Base-by-base conservation (phyloP, 768 basidiomycete genomes). In the Macrolepiota fuliginosa region DNA sequence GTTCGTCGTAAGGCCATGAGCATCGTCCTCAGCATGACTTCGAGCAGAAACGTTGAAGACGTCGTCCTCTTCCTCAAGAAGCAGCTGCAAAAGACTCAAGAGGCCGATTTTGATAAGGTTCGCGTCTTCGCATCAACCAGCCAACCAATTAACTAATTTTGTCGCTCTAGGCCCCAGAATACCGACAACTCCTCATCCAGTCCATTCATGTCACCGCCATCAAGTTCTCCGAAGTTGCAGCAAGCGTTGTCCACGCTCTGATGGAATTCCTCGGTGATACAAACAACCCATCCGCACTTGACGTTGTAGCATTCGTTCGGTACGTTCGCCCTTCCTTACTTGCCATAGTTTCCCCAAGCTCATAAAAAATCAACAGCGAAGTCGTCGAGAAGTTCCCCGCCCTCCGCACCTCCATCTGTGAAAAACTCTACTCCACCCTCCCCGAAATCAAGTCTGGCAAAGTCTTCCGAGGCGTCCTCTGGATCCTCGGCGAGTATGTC, bases 401-500 rank as follows among this genome's bases (percentile, higher is more conserved):
- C 56, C 84, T 98, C 9, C 90, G 96, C 7, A 69, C 80, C 1
- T 83, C 90, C 7, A 94, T 98, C 66, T 89, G 89, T 62, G 88
- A 92, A 70, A 95, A 94, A 69, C 86, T 98, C 56, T 86, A 90
- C 51, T 76, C 83, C 32, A 91, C 92, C 0, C 86, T 98, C 52
- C 68, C 82, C 58, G 92, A 93, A 63, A 93, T 98, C 77, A 95
- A 95, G 74, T 95, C 92, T 0, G 95, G 95, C 58, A 98, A 98
- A 74, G 96, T 98, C 24, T 98, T 92, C 81, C 88, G 95, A 4
- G 97, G 96, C 6, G 84, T 98, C 17, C 83, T 98, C 52, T 98
- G 97, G 96, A 97, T 98, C 65, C 81, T 98, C n/a, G 96, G 97
- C 64, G 96, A 98, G 76, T 99, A 98, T 67, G 88, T 92, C 40